Evolutionary conservation across 176 grass and related monocot genomes (phyloP).

Genomic region (Olyra latifolia): DNA sequence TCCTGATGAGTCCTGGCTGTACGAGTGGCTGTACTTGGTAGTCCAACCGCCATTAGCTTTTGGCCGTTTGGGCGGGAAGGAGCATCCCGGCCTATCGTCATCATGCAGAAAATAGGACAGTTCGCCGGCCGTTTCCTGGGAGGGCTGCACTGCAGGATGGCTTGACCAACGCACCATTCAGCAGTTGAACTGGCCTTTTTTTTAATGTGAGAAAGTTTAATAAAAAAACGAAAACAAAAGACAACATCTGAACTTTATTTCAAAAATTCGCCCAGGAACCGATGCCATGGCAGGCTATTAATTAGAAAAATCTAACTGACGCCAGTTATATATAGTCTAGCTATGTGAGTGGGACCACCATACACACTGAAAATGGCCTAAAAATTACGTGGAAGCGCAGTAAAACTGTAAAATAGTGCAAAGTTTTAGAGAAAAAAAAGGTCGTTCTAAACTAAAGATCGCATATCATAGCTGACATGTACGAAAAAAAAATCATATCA

Average conservation of each 20-base stretch:
- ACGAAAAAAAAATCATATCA: background rate
- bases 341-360: no score
- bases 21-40: background rate
- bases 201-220: background rate
- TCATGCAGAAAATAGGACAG: conserved; percentile 3
- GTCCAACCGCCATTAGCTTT: background rate
- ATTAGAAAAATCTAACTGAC: background rate
- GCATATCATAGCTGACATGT: background rate
- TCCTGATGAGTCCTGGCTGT: background rate
- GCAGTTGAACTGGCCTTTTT: background rate
- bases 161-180: conserved; percentile 23
- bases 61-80: background rate
- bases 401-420: background rate
- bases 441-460: no score
- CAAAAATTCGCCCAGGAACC: background rate
- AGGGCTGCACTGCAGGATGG: background rate
- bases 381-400: background rate
- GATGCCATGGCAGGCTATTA: background rate
- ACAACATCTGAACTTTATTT: background rate
- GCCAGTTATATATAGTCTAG: background rate
- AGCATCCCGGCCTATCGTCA: background rate
- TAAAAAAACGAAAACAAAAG: background rate
- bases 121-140: background rate
- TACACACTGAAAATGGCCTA: background rate
- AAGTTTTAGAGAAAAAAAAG: background rate